Conservation (phyloP, 805 yeast genomes). For the Millerozyma acaciae region DNA sequence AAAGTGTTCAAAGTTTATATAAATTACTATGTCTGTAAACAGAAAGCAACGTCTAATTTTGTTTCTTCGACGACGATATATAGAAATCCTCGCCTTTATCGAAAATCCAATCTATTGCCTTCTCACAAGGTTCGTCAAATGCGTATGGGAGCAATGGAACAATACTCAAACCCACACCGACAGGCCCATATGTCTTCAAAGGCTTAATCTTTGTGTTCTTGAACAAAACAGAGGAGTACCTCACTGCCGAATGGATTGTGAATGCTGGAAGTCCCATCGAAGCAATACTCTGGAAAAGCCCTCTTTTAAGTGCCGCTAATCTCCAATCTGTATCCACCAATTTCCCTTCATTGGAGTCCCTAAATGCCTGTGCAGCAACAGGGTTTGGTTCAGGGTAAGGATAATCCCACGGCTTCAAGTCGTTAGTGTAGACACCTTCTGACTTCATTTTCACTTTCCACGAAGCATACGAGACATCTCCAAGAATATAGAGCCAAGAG, state of each 20-base stretch:
- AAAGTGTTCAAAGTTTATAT: too few species aligned
- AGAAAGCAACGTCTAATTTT: conserved; percentile 1
- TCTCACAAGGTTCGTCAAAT: conserved; percentile 81
- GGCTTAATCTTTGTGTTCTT: conserved; percentile 48
- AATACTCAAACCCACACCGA: conserved; percentile 68
- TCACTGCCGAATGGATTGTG: conserved; percentile 74
- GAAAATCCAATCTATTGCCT: conserved; percentile 58
- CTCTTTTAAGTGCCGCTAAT: conserved; percentile 61
- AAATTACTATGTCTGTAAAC: conserved; percentile 1
- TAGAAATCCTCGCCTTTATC: conserved; percentile 43
- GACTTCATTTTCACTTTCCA: conserved; percentile 68
- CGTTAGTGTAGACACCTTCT: conserved; percentile 60
- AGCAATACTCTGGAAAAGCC: conserved; percentile 77
- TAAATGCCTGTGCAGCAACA: conserved; percentile 33
- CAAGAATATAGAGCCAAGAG: conserved; percentile 71
- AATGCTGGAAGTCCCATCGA: conserved; percentile 86
- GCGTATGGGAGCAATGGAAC: conserved; percentile 76
- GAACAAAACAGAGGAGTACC: conserved; percentile 61
- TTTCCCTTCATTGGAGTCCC: conserved; percentile 15
- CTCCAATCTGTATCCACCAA: conserved; percentile 61
- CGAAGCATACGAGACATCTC: conserved; percentile 69
- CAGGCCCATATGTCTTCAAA: conserved; percentile 68
- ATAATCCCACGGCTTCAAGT: conserved; percentile 64
- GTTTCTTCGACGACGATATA: too few species aligned
- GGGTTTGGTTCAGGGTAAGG: conserved; percentile 40